Conservation (phyloP, 2,329 filamentous ascomycete genomes). For the Xylariales sp. region DNA sequence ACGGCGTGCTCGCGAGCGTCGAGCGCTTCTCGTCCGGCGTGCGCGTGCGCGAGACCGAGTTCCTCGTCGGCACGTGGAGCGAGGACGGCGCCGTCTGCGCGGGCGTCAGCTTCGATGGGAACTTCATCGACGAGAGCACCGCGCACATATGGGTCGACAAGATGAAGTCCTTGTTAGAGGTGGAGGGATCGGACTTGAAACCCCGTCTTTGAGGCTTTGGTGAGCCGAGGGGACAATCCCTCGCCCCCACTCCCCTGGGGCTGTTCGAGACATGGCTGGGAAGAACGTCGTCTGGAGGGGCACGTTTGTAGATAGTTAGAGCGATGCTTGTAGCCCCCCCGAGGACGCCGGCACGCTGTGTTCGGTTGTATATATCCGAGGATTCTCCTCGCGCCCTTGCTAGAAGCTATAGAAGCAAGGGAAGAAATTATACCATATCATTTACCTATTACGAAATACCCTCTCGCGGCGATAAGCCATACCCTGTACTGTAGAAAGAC, state of each 20-base stretch:
- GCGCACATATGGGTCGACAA: slow-evolving; percentile 29
- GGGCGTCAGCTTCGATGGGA: slow-evolving; percentile 36
- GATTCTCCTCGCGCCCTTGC: not conserved
- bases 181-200: slow-evolving; percentile 25
- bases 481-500: not conserved
- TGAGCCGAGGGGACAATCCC: not conserved
- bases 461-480: not conserved
- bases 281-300: not conserved
- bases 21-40: slow-evolving; percentile 30
- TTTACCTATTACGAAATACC: too few relatives aligned
- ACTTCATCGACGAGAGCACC: slow-evolving; percentile 31
- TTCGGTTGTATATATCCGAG: not conserved
- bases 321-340: not conserved
- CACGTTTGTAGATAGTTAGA: not conserved
- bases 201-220: slow-evolving; percentile 18
- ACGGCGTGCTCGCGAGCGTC: slow-evolving; percentile 31
- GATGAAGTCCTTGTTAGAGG: slow-evolving; percentile 34
- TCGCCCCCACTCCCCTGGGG: too few relatives aligned
- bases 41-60: slow-evolving; percentile 34
- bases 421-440: too few relatives aligned
- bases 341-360: not conserved
- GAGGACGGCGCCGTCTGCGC: slow-evolving; percentile 32
- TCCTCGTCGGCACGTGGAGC: slow-evolving; percentile 33
- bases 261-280: not conserved
- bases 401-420: not conserved